These are phyloP conservation scores for Alternaria gansuensis DNA, from an alignment of 2,329 filamentous ascomycete genomes.

Conservation along the genomic window DNA sequence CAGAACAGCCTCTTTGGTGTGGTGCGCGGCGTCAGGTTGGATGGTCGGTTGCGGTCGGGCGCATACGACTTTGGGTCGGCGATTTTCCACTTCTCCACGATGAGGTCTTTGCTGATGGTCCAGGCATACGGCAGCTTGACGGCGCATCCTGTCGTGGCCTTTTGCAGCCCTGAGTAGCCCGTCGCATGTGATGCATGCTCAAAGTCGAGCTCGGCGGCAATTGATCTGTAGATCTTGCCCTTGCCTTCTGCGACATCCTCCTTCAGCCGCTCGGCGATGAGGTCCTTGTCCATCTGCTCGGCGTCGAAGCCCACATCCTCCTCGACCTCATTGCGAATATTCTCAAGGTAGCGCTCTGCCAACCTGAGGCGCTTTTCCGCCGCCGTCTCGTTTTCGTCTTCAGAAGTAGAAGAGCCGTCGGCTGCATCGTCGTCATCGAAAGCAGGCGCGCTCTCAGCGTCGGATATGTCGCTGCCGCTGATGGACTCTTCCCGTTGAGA, in stretches of 20 bases:
- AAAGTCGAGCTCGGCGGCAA: slow-evolving; percentile 78
- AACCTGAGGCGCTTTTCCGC: slow-evolving; percentile 86
- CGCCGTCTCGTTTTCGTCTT: slow-evolving; percentile 85
- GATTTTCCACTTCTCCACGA: slow-evolving; percentile 88
- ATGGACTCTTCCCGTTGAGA: slow-evolving; percentile 77
- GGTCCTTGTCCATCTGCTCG: slow-evolving; percentile 88
- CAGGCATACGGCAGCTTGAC: slow-evolving; percentile 83
- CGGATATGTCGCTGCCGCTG: slow-evolving; percentile 79
- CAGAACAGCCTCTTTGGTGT: slow-evolving; percentile 70
- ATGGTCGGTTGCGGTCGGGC: slow-evolving; percentile 33
- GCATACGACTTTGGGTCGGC: slow-evolving; percentile 61
- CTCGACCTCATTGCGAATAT: slow-evolving; percentile 76
- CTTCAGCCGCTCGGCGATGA: slow-evolving; percentile 84
- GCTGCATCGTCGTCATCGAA: slow-evolving; percentile 44
- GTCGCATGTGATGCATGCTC: slow-evolving; percentile 71
- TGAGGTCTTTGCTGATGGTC: slow-evolving; percentile 85
- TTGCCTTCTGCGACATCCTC: slow-evolving; percentile 93
- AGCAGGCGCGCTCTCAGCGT: slow-evolving; percentile 63
- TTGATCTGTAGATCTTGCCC: slow-evolving; percentile 83
- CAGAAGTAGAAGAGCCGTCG: slow-evolving; percentile 65
- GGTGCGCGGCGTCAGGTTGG: slow-evolving; percentile 63
- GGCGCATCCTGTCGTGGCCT: slow-evolving; percentile 80
- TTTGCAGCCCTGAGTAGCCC: slow-evolving; percentile 81
- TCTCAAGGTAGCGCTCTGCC: slow-evolving; percentile 91
- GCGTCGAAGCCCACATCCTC: slow-evolving; percentile 91